Conservation (phyloP, 2,329 filamentous ascomycete species). For the Sphaceloma murrayae region DNA sequence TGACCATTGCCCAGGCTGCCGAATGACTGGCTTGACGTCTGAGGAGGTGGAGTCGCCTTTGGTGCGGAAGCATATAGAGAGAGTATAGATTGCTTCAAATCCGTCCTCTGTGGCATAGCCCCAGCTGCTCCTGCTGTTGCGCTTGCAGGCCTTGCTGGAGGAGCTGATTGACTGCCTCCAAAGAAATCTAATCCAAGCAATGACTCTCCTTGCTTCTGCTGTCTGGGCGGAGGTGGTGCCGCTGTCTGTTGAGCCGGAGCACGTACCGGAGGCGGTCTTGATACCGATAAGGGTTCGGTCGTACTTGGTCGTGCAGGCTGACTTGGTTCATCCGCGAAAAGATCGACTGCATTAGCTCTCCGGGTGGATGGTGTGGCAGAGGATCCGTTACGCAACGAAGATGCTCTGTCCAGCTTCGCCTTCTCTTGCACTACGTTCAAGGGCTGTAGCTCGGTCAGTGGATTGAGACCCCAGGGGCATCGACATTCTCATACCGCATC, state of each 20-base stretch:
- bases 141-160: slow-evolving; percentile 69
- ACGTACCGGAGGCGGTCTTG: slow-evolving; percentile 43
- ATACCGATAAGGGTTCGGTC: slow-evolving; percentile 60
- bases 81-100: slow-evolving; percentile 93
- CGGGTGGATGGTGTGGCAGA: slow-evolving; percentile 24
- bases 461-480: not conserved
- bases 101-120: slow-evolving; percentile 65
- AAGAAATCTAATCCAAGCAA: slow-evolving; percentile 89
- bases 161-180: slow-evolving; percentile 57
- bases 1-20: slow-evolving; percentile 31
- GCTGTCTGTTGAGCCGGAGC: slow-evolving; percentile 22
- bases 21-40: slow-evolving; percentile 23
- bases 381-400: slow-evolving; percentile 40
- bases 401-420: slow-evolving; percentile 55
- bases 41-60: slow-evolving; percentile 57
- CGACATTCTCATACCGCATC: slow-evolving; percentile 48
- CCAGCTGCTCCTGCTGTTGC: slow-evolving; percentile 54
- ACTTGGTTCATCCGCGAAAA: slow-evolving; percentile 66
- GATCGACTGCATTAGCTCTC: slow-evolving; percentile 46
- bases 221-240: slow-evolving; percentile 39
- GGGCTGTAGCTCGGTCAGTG: slow-evolving; percentile 36
- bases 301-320: slow-evolving; percentile 58
- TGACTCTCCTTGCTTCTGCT: slow-evolving; percentile 70
- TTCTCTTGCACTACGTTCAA: slow-evolving; percentile 60
- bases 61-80: slow-evolving; percentile 84